Evolutionary conservation across 345 rosid species (phyloP).

Genomic region (Euclidium syriacum): DNA sequence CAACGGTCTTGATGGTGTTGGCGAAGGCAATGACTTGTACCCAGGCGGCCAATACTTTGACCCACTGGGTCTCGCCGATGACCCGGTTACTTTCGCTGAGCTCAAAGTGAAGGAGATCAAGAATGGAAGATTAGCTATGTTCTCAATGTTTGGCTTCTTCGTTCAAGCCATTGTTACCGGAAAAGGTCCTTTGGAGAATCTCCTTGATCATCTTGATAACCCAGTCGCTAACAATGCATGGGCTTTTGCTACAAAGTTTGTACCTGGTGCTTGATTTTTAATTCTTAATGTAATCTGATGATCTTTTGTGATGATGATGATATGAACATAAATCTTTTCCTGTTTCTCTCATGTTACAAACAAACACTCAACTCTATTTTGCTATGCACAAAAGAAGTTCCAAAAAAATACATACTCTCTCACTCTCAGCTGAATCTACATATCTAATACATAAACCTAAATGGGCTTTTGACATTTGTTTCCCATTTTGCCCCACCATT

Average conservation of each 20-base stretch:
- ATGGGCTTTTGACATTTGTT: too few relatives aligned
- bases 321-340: constrained; percentile 29
- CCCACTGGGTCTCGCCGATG: constrained; percentile 88
- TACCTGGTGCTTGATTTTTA: constrained; percentile 58
- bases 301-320: constrained; percentile 12
- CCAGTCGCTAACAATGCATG: constrained; percentile 98
- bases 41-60: constrained; percentile 90
- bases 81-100: constrained; percentile 80
- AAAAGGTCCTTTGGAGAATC: constrained; percentile 91
- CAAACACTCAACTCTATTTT: too few relatives aligned
- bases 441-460: constrained; percentile 23
- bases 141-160: constrained; percentile 98
- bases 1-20: constrained; percentile 89
- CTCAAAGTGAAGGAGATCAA: constrained; percentile 97
- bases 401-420: constrained; percentile 2
- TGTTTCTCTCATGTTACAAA: constrained; percentile 24
- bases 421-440: constrained; percentile 26
- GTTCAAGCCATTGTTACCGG: constrained; percentile 96
- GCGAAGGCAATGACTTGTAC: constrained; percentile 90
- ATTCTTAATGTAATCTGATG: not conserved
- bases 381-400: constrained; percentile 19
- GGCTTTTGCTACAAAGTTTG: constrained; percentile 95
- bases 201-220: constrained; percentile 83
- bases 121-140: constrained; percentile 94
- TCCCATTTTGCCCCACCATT: constrained; percentile 97